Evolutionary conservation across 2,329 filamentous ascomycete genomes (phyloP).

Genomic region (Rutstroemia sp.): DNA sequence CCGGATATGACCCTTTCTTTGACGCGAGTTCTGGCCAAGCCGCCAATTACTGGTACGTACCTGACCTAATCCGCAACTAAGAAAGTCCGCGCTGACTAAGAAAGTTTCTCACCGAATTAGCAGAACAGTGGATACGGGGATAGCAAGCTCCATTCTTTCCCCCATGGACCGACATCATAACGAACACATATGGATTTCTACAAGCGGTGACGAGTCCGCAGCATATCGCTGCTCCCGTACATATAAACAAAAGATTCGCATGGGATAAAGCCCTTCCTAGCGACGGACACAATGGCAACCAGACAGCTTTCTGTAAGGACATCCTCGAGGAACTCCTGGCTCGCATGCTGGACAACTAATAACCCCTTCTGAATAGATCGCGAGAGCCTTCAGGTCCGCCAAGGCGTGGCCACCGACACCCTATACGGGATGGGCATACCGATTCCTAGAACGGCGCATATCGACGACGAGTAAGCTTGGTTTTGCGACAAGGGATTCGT

Average conservation of each 20-base stretch:
- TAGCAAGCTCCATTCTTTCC: constrained; percentile 5
- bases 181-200: constrained; percentile 21
- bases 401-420: background rate
- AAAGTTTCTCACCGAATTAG: background rate
- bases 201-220: constrained; percentile 25
- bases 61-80: no score
- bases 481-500: constrained; percentile 12
- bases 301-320: constrained; percentile 22
- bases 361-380: constrained; percentile 9
- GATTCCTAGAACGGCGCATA: background rate
- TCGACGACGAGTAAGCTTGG: background rate
- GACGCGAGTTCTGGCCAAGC: no score
- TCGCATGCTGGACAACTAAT: constrained; percentile 14
- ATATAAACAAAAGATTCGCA: background rate
- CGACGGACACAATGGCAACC: constrained; percentile 22
- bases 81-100: constrained; percentile 2
- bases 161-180: constrained; percentile 4
- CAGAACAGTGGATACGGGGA: background rate
- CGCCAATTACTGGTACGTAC: no score
- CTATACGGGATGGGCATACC: constrained; percentile 1
- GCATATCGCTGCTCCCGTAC: constrained; percentile 24
- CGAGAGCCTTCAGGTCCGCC: constrained; percentile 6
- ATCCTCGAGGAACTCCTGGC: background rate
- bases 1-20: no score
- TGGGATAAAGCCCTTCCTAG: constrained; percentile 2